Evolutionary conservation across 768 basidiomycete species (phyloP).

Genomic region (Mycena pura): DNA sequence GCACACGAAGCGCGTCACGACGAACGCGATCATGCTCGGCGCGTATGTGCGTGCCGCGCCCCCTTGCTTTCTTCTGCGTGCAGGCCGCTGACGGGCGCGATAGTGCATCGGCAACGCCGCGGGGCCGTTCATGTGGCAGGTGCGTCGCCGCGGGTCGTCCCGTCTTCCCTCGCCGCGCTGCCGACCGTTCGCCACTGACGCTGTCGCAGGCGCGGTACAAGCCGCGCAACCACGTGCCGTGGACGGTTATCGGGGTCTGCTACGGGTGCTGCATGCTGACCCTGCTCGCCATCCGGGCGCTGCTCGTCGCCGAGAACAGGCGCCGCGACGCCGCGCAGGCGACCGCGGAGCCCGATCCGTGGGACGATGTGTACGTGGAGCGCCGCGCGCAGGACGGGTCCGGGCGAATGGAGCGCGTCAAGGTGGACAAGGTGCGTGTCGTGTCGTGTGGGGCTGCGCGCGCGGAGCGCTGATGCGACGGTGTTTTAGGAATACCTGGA

Average conservation of each 20-base stretch:
- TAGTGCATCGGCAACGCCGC: too few species aligned
- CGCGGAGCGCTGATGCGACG: constrained; percentile 5
- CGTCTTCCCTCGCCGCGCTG: too few species aligned
- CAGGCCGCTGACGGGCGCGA: too few species aligned
- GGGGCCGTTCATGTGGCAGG: too few species aligned
- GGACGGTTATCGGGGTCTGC: constrained; percentile 77
- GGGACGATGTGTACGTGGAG: constrained; percentile 69
- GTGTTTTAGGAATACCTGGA: constrained; percentile 68
- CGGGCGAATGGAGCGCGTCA: constrained; percentile 51
- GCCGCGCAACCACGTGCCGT: constrained; percentile 75
- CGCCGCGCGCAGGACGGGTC: constrained; percentile 55
- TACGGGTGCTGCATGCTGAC: constrained; percentile 58
- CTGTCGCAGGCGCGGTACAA: too few species aligned
- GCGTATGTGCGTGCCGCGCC: constrained; percentile 50
- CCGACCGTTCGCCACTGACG: too few species aligned
- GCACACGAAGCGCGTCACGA: constrained; percentile 74
- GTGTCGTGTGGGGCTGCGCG: neutral
- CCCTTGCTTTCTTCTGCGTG: neutral
- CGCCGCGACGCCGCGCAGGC: constrained; percentile 69
- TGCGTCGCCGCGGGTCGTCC: too few species aligned
- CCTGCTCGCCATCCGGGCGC: constrained; percentile 54
- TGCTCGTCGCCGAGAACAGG: constrained; percentile 67
- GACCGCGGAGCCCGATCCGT: constrained; percentile 51
- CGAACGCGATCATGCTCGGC: constrained; percentile 75
- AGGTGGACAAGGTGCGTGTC: constrained; percentile 68